Base-by-base conservation (phyloP, 768 basidiomycete species). In the Arthromyces matolae region DNA sequence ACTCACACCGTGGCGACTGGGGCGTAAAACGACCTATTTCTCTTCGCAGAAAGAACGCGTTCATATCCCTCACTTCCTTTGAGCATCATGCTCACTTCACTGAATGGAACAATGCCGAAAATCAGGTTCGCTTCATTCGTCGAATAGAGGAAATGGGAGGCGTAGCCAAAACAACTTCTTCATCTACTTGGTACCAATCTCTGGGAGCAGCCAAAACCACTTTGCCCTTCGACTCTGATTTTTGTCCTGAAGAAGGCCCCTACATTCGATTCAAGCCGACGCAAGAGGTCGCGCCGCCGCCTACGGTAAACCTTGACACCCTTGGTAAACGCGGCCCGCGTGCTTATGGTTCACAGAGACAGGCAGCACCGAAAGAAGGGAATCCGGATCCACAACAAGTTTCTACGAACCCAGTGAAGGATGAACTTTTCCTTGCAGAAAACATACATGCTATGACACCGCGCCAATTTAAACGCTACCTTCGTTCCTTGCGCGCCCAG, bases 11-110 rank as follows among this genome's bases (percentile, higher is more conserved):
- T 22, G 88, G 89, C 45, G 78, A 91, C 69, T 94, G 82, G 79
- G 91, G 91, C 19, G 71, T 93, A 52, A 94, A 94, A 66, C 84
- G 90, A 0, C 85, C 89, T 19, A 78, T 93, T 19, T 71, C 86
- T 2, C 68, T 85, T 37, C 79, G 84, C 44, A 77, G 80, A 25
- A 77, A 77, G 37, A 73, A 80, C 51, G 78, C 81, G 9, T 80
- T 75, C 57, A 80, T 93, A 49, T 79, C 83, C 16, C 73, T 92
- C 22, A 71, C 74, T 41, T 70, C 79, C 1, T 79, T 86, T 62
- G 90, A 93, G 60, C 79, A 84, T 24, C 79, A 71, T 45, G 80
- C 86, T 47, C 75, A 88, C 55, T 89, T 84, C 63, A 84, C 86
- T 19, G 84, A 87, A 53, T 93, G 90, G 88, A 75, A 75, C 57